These are phyloP conservation scores for Inosperma sp. DNA, from an alignment of 768 basidiomycete genomes.

Conservation along the genomic window DNA sequence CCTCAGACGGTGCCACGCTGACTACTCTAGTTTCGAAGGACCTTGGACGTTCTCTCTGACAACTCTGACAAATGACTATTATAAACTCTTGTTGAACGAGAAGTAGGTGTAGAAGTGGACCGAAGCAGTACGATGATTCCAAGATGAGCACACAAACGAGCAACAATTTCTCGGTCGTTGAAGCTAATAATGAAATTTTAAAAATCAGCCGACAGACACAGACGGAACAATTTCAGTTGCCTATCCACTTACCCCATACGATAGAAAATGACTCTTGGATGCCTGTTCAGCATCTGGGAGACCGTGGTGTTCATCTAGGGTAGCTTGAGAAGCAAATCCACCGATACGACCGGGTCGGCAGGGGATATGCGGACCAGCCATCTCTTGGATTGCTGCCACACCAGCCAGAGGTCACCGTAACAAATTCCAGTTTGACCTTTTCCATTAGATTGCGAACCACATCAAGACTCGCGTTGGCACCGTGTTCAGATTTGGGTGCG, in stretches of 20 bases:
- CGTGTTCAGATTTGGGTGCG: slow-evolving; percentile 82
- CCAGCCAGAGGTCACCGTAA: slow-evolving; percentile 95
- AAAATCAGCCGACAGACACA: slow-evolving; percentile 37
- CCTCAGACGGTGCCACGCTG: slow-evolving; percentile 74
- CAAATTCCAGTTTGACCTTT: slow-evolving; percentile 79
- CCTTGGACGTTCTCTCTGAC: slow-evolving; percentile 85
- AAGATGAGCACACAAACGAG: slow-evolving; percentile 89
- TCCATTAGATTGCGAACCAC: slow-evolving; percentile 82
- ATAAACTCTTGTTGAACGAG: slow-evolving; percentile 77
- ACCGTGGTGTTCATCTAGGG: slow-evolving; percentile 86
- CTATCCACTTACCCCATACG: slow-evolving; percentile 64
- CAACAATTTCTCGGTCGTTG: too few relatives aligned
- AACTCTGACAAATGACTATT: slow-evolving; percentile 90
- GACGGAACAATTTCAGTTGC: background rate
- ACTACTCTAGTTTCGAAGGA: slow-evolving; percentile 90
- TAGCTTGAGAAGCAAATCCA: slow-evolving; percentile 66
- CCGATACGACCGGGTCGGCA: slow-evolving; percentile 95
- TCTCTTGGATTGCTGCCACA: slow-evolving; percentile 88
- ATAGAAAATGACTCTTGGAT: slow-evolving; percentile 83
- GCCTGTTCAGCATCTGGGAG: slow-evolving; percentile 86
- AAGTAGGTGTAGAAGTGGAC: slow-evolving; percentile 90
- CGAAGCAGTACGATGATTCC: too few relatives aligned
- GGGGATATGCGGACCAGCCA: slow-evolving; percentile 86
- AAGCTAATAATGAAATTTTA: too few relatives aligned
- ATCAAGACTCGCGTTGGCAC: too few relatives aligned